These are phyloP conservation scores for Cetraspora pellucida DNA, from an alignment of 192 early-diverging fungal genomes.

Conservation along the genomic window DNA sequence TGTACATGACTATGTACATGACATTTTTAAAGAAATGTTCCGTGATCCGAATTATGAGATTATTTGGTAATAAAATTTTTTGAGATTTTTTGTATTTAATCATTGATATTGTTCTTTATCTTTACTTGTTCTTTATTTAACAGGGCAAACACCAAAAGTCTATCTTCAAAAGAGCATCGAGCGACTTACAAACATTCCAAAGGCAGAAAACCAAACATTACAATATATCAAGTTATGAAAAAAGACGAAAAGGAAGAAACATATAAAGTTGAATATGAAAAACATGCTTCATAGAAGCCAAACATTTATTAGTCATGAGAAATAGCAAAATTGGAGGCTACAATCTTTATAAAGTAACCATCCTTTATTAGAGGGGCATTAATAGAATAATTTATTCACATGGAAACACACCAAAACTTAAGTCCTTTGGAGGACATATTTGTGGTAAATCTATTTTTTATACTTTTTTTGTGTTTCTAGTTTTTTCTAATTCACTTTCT, in stretches of 20 bases:
- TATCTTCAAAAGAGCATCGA: neutral
- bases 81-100: neutral
- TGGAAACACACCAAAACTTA: neutral
- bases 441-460: slow-evolving; percentile 11
- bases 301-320: neutral
- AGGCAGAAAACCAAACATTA: neutral
- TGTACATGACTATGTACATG: slow-evolving; percentile 12
- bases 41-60: neutral
- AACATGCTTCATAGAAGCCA: neutral
- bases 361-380: slow-evolving; percentile 6
- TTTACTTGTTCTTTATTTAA: neutral
- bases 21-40: slow-evolving; percentile 9
- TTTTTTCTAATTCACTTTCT: too few relatives aligned
- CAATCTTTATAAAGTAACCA: slow-evolving; percentile 1
- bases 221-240: neutral
- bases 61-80: neutral
- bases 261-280: too few relatives aligned
- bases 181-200: neutral
- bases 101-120: neutral
- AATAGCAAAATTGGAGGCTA: neutral
- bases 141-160: neutral
- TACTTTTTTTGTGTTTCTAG: neutral
- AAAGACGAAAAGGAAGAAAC: neutral
- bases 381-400: neutral
- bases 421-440: slow-evolving; percentile 11